These are phyloP conservation scores for Eucalyptus shirleyi DNA, from an alignment of 345 rosid species.

Conservation along the genomic window DNA sequence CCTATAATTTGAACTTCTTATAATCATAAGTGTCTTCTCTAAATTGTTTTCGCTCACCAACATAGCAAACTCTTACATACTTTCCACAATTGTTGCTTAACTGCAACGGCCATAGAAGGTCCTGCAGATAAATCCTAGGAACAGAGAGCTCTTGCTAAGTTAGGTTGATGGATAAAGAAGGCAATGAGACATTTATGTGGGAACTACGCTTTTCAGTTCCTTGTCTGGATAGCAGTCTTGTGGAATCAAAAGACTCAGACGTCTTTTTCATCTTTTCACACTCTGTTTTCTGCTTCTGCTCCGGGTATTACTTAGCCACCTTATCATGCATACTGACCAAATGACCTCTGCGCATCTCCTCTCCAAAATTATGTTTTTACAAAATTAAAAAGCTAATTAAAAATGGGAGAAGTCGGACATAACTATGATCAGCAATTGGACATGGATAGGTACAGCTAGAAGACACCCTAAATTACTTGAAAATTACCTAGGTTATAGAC, in stretches of 20 bases:
- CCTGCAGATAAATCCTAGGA: background rate
- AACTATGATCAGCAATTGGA: background rate
- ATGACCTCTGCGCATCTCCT: background rate
- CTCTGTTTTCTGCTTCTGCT: background rate
- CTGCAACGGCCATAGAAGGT: background rate
- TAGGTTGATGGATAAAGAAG: background rate
- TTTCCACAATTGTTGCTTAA: background rate
- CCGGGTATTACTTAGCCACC: background rate
- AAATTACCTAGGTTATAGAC: background rate
- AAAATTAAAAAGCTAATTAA: background rate
- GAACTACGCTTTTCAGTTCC: background rate
- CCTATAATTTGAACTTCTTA: background rate
- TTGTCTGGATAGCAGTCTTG: background rate
- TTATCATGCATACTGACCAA: background rate
- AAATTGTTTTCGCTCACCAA: background rate
- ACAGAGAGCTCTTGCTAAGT: background rate
- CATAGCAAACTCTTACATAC: background rate
- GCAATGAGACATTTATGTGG: background rate
- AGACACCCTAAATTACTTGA: background rate
- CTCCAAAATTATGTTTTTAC: background rate
- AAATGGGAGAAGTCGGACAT: background rate
- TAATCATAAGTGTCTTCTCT: background rate
- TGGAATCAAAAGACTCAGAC: background rate
- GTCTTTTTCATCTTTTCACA: background rate
- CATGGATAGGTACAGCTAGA: background rate